These are phyloP conservation scores for Fusarium virguliforme DNA, from an alignment of 2,329 filamentous ascomycete genomes.

Conservation along the genomic window DNA sequence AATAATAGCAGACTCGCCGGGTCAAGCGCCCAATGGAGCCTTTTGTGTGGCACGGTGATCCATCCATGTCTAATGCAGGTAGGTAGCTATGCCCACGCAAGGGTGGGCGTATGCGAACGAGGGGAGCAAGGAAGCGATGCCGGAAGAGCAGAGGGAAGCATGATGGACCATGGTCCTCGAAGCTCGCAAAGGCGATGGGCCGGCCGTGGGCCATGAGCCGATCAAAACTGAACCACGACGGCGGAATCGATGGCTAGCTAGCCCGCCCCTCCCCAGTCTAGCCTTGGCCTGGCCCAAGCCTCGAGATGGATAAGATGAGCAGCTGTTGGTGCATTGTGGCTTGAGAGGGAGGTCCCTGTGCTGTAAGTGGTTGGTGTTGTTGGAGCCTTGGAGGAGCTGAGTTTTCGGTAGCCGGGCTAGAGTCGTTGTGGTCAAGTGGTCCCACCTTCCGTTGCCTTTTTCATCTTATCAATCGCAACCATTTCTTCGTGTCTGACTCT, in stretches of 20 bases:
- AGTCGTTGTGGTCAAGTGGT: neutral
- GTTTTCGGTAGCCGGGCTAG: constrained; percentile 6
- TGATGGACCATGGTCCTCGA: constrained; percentile 2
- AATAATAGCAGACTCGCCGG: constrained; percentile 25
- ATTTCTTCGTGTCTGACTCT: constrained; percentile 5
- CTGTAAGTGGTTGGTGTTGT: constrained; percentile 19
- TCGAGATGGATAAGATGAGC: constrained; percentile 38
- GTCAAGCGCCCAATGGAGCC: constrained; percentile 16
- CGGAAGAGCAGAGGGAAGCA: constrained; percentile 10
- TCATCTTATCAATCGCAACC: constrained; percentile 50
- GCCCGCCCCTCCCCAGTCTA: constrained; percentile 5
- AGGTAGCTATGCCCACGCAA: neutral
- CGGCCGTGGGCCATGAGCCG: constrained; percentile 18
- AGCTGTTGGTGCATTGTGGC: constrained; percentile 36
- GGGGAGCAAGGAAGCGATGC: constrained; percentile 17
- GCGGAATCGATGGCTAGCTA: constrained; percentile 27
- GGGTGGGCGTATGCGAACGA: constrained; percentile 12
- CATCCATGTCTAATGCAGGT: constrained; percentile 2
- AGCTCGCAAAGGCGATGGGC: neutral
- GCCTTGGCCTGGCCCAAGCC: constrained; percentile 8
- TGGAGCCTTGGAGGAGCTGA: constrained; percentile 21
- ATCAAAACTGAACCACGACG: constrained; percentile 28
- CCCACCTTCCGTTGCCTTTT: constrained; percentile 19
- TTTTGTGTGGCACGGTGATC: neutral
- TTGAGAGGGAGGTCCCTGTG: constrained; percentile 30